Base-by-base conservation (phyloP, 2,329 filamentous ascomycete species). In the Scleromitrula shiraiana region DNA sequence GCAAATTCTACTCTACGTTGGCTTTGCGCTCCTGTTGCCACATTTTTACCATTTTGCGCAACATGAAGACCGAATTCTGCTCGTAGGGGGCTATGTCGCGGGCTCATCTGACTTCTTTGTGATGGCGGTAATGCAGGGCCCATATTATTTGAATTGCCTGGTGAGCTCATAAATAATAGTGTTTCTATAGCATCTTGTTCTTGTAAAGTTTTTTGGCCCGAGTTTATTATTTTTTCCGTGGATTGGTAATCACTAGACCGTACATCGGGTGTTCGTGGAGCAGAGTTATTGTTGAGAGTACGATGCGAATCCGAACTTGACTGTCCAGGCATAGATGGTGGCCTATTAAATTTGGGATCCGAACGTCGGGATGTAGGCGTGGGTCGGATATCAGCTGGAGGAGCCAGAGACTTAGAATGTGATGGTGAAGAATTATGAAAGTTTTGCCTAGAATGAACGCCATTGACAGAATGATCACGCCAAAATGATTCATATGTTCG, bases 151-250 rank as follows among this genome's bases (percentile, higher is more conserved):
- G 83, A 83, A 64, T 87, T 85, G 14, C 82, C 82, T 0, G 85
- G 85, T 53, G 83, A 87, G 59, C 85, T 88, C 80, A 93, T 85
- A 60, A 90, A 89, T 22, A 91, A 70, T 20, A 93, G 67, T 0
- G 85, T 84, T 61, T 90, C 86, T 39, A 91, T 80, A 5, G 87
- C 87, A 59, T 91, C 87, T 60, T 89, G 85, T 61, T 93, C 87
- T 43, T 85, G 77, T 7, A 77, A 69, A 19, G 80, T 80, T 53
- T 86, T 82, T 48, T 82, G 82, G 1, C 82, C 55, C 22, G 62
- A 82, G 24, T 83, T 85, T 52, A 81, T 80, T 4, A 39, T 26
- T 33, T 53, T 53, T 8, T 56, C 55, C 7, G 46, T 10, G 17
- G 9, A 22, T 14, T 19, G 23, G 37, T 44, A 37, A 10, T 41